A percentile compares a stretch with the other conserved stretches of the same genome.
These are phyloP conservation scores for Neonectria magnoliae DNA, from an alignment of 2,329 filamentous ascomycete species.

Conservation along the genomic window DNA sequence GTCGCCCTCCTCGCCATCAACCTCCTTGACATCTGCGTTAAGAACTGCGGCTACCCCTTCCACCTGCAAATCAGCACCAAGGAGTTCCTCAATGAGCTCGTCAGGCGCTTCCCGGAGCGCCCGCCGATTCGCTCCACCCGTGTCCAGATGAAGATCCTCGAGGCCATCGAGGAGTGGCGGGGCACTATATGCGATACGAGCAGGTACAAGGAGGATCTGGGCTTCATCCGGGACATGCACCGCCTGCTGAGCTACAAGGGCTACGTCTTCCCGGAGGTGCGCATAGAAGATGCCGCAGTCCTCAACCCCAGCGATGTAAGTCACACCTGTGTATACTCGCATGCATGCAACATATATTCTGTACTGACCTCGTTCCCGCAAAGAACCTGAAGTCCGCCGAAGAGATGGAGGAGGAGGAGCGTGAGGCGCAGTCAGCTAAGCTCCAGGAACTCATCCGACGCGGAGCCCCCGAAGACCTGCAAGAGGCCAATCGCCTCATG, in stretches of 20 bases:
- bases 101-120: slow-evolving; percentile 92
- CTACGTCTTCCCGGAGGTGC: slow-evolving; percentile 92
- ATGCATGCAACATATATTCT: slow-evolving; percentile 46
- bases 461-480: slow-evolving; percentile 90
- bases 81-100: slow-evolving; percentile 98
- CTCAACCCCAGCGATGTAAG: slow-evolving; percentile 95
- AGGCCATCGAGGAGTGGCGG: slow-evolving; percentile 98
- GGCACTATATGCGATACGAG: slow-evolving; percentile 98
- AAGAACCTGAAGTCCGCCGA: slow-evolving; percentile 95
- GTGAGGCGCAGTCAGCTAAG: slow-evolving; percentile 95
- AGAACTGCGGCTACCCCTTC: slow-evolving; percentile 99
- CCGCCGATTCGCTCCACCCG: slow-evolving; percentile 86
- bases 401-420: slow-evolving; percentile 98
- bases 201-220: slow-evolving; percentile 95
- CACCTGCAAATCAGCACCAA: slow-evolving; percentile 99
- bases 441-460: slow-evolving; percentile 94
- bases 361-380: slow-evolving; percentile 28
- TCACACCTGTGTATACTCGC: slow-evolving; percentile 35
- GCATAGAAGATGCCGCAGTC: slow-evolving; percentile 93
- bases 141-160: slow-evolving; percentile 91
- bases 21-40: slow-evolving; percentile 98
- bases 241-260: slow-evolving; percentile 95
- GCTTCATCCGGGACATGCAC: slow-evolving; percentile 98
- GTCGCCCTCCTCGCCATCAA: slow-evolving; percentile 89
- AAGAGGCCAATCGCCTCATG: slow-evolving; percentile 98